Conservation (phyloP, 2,329 filamentous ascomycete genomes). For the Stagonosporopsis tanaceti region DNA sequence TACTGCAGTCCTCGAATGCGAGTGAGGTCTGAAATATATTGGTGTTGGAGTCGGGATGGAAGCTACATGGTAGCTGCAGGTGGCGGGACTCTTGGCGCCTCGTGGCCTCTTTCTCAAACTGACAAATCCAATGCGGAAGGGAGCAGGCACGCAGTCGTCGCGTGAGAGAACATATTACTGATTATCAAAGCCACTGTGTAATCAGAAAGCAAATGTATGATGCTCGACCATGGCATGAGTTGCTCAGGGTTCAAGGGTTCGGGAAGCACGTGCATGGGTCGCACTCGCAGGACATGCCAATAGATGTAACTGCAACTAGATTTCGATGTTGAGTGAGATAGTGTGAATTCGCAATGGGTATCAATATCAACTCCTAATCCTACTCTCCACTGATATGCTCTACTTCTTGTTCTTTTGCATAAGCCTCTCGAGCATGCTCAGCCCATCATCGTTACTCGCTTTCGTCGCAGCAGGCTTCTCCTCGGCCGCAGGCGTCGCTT, state of each 20-base stretch:
- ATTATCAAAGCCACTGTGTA: background rate
- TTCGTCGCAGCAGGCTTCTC: slow-evolving; percentile 32
- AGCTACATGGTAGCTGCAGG: slow-evolving; percentile 25
- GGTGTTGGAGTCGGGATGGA: slow-evolving; percentile 23
- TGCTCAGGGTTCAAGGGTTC: slow-evolving; percentile 5
- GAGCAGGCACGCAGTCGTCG: background rate
- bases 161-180: background rate
- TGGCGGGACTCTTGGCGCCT: slow-evolving; percentile 40
- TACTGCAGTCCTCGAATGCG: slow-evolving; percentile 28
- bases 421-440: slow-evolving; percentile 19
- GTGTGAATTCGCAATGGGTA: slow-evolving; percentile 2
- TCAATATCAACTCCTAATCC: slow-evolving; percentile 4
- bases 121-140: slow-evolving; percentile 33
- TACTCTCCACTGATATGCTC: background rate
- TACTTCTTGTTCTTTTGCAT: slow-evolving; percentile 22
- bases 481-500: slow-evolving; percentile 13
- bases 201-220: background rate
- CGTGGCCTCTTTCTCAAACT: slow-evolving; percentile 40
- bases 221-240: background rate
- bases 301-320: background rate
- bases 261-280: background rate
- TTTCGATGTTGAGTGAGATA: background rate
- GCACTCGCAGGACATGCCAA: background rate
- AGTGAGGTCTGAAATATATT: slow-evolving; percentile 29
- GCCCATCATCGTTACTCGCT: slow-evolving; percentile 44